Conservation (phyloP, 1,284 basidiomycete genomes). For the Cystobasidiaceae sp. region DNA sequence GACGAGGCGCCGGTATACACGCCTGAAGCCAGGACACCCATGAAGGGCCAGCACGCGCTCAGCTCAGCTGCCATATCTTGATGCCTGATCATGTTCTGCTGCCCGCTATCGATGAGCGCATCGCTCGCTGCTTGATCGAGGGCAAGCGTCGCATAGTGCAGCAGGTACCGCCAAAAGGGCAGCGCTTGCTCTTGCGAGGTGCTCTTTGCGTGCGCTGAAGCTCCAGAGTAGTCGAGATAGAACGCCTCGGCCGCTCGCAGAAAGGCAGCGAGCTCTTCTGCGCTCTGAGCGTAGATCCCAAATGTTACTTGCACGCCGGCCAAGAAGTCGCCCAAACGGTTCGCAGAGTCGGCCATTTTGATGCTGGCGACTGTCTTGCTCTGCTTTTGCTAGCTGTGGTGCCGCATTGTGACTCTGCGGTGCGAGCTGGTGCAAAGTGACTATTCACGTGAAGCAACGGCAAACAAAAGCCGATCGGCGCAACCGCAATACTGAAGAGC, state of each 20-base stretch:
- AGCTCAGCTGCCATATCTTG: background rate
- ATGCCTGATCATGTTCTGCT: background rate
- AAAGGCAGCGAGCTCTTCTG: constrained; percentile 3
- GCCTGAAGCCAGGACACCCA: background rate
- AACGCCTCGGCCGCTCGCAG: constrained; percentile 5
- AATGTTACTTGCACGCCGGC: constrained; percentile 7
- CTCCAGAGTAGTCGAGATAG: constrained; percentile 8
- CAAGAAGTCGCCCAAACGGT: constrained; percentile 13
- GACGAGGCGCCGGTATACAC: background rate
- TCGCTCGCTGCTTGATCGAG: constrained; percentile 9
- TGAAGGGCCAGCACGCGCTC: constrained; percentile 15
- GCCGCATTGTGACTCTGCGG: no score
- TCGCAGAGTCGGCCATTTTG: background rate
- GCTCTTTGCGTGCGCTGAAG: background rate
- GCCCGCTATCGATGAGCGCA: background rate
- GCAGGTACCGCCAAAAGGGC: constrained; percentile 25
- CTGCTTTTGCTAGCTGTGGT: no score
- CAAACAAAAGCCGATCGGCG: no score
- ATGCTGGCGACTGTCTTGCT: no score
- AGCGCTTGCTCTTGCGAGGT: background rate
- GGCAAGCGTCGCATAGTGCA: background rate
- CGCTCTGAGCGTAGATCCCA: background rate
- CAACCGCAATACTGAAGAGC: no score
- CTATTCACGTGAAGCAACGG: no score
- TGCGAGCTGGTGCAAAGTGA: no score